A percentile compares a stretch with the other conserved stretches of the same genome.
Evolutionary conservation across 176 grass and related monocot genomes (phyloP).

Genomic region (Aechmea fasciata): DNA sequence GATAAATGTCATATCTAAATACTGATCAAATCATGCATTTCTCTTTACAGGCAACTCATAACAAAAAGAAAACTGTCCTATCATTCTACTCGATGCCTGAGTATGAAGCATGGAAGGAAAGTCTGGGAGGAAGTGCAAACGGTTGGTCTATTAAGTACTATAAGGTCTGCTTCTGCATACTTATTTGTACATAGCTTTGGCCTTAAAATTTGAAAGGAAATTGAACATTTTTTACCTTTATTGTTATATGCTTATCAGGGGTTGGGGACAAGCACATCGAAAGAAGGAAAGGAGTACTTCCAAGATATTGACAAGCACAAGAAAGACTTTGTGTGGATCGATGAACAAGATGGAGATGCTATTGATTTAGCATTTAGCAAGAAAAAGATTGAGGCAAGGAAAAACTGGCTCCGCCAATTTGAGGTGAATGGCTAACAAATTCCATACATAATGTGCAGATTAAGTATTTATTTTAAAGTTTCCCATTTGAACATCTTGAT

Average conservation of each 20-base stretch:
- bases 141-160: constrained; percentile 80
- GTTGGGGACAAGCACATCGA: constrained; percentile 69
- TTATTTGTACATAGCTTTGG: not conserved
- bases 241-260: constrained; percentile 33
- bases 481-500: not conserved
- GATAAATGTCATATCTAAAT: not conserved
- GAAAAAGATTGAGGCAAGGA: constrained; percentile 65
- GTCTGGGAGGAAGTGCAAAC: constrained; percentile 41
- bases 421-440: constrained; percentile 30
- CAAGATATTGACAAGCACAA: constrained; percentile 26
- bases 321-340: constrained; percentile 65
- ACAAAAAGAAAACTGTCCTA: constrained; percentile 11
- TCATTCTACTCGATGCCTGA: constrained; percentile 89
- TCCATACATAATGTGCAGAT: not conserved
- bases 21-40: not conserved
- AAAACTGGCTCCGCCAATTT: constrained; percentile 68
- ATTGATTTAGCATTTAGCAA: constrained; percentile 94
- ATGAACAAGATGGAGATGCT: constrained; percentile 43
- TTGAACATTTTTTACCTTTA: not conserved
- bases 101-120: constrained; percentile 77
- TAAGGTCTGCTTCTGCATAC: constrained; percentile 37
- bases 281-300: constrained; percentile 66
- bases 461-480: not conserved
- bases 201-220: not conserved
- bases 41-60: constrained; percentile 49